These are phyloP conservation scores for Metarhizium brunneum DNA, from an alignment of 2,329 filamentous ascomycete genomes.

Conservation along the genomic window DNA sequence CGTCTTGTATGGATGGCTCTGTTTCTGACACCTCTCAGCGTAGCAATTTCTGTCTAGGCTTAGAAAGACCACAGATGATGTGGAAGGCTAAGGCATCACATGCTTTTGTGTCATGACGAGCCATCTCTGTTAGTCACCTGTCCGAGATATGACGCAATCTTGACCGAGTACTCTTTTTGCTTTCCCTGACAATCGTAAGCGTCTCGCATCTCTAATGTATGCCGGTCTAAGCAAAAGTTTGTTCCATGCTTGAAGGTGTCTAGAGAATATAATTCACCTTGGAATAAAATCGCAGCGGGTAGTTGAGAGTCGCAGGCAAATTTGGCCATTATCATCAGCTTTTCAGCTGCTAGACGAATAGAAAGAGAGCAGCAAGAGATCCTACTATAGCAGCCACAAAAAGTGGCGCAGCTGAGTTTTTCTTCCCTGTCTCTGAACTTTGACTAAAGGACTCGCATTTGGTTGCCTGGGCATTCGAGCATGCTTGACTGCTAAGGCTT, in stretches of 20 bases:
- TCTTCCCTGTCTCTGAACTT: conserved; percentile 3
- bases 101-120: background rate
- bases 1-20: background rate
- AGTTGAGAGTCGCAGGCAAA: background rate
- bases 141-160: no score
- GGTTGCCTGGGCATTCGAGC: conserved; percentile 31
- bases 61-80: background rate
- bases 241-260: no score
- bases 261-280: no score
- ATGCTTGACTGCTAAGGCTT: conserved; percentile 44
- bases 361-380: background rate
- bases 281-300: background rate
- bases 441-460: conserved; percentile 25
- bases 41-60: background rate
- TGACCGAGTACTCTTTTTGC: background rate
- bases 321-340: background rate
- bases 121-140: background rate
- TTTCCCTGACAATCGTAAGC: background rate
- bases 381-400: background rate
- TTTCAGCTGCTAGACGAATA: background rate
- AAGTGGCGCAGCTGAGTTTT: background rate
- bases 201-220: no score
- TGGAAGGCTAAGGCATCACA: background rate
- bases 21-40: background rate
- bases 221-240: no score